Evolutionary conservation across 352 stramenopile genomes (phyloP), one percentile per base, ranked within the genome.

Genomic region (Phytophthora europaea): DNA sequence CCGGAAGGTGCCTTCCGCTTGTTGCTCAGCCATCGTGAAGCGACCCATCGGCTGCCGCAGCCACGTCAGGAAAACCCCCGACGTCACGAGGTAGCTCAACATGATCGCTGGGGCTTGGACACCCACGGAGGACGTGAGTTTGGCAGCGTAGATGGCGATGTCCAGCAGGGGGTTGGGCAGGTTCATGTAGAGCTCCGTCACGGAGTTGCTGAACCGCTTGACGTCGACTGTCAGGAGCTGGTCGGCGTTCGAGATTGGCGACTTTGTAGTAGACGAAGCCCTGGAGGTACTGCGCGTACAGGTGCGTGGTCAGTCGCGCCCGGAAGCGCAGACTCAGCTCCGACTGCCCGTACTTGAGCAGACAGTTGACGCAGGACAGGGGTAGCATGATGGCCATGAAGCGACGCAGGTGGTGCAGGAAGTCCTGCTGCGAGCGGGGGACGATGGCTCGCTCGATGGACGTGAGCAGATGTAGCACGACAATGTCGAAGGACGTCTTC

Each of bases 231-330:
- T 93, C 38, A 95, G 75, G 4, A 92, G 74, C 61, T 97, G 89
- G 65, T 97, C 90, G 13, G 87, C 84, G 75, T 97, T 95, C 43
- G 84, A 96, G 70, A 72, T 96, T 97, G 16, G 87, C 89, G 38
- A 96, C 88, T 57, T 94, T 92, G 83, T 97, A 97, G 77, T 94
- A 97, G 64, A 88, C 88, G 65, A 94, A 94, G 22, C 85, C 84
- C 65, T 89, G 80, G 61, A 96, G 82, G 47, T 53, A 53, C 20
- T 53, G 47, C 13, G 15, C 47, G 47, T 53, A 53, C 47, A 53
- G 20, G 47, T 53, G 20, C 47, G 6, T 16, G n/a, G 47, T 53
- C 47, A 53, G 47, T 53, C 47, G 47, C 20, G 47, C 20, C 16
- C 47, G 47, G 20, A 53, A 53, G 47, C 47, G 47, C 20, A 53